phyloP scores from a whole-genome alignment of 768 basidiomycete genomes.

The Termitomyces sp. region DNA sequence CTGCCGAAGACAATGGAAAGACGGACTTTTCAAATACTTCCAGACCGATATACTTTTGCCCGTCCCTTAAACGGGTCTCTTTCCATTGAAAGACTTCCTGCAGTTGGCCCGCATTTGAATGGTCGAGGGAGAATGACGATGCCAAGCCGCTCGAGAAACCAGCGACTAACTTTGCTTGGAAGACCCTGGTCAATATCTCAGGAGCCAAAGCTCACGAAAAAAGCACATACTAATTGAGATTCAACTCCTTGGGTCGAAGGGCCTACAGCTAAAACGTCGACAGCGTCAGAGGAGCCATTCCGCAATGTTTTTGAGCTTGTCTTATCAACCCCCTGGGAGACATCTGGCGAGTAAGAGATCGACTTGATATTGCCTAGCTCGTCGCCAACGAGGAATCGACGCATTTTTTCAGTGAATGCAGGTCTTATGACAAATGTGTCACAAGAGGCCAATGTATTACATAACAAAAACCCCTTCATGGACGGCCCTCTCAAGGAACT shows the following conservation, averaged over 20 bases:
- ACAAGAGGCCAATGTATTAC: conserved; percentile 5
- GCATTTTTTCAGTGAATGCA: conserved; percentile 38
- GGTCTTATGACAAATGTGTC: neutral
- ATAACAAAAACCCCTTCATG: conserved; percentile 40
- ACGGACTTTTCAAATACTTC: conserved; percentile 49
- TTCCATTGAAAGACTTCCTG: conserved; percentile 53
- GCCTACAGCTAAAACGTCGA: conserved; percentile 33
- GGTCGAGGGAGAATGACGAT: conserved; percentile 40
- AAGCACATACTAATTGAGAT: conserved; percentile 38
- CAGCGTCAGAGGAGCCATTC: conserved; percentile 31
- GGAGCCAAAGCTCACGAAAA: neutral
- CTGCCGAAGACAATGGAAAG: neutral
- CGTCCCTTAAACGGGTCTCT: conserved; percentile 55
- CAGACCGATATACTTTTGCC: conserved; percentile 64
- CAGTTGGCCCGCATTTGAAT: conserved; percentile 34
- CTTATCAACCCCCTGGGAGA: conserved; percentile 31
- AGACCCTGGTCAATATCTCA: conserved; percentile 9
- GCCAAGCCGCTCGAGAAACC: conserved; percentile 61
- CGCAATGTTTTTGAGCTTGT: conserved; percentile 31
- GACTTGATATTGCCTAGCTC: conserved; percentile 76
- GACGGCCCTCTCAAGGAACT: conserved; percentile 78
- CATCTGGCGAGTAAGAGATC: conserved; percentile 39
- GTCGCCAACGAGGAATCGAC: conserved; percentile 73
- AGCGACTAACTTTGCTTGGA: conserved; percentile 63
- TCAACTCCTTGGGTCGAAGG: conserved; percentile 18